phyloP scores from a whole-genome alignment of 148 eudicot species.

The Vaccinium corymbosum region DNA sequence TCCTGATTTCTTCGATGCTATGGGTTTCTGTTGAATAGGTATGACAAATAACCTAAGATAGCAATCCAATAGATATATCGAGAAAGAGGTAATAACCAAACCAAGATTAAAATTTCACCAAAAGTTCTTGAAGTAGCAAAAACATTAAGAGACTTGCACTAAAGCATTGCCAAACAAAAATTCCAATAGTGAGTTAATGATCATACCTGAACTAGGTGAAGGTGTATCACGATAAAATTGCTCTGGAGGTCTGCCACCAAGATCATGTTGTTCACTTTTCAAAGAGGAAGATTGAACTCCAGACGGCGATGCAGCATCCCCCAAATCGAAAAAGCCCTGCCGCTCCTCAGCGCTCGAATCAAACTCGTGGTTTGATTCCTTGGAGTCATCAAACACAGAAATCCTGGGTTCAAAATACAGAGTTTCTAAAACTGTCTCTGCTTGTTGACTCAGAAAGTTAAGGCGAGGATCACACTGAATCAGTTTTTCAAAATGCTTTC shows the following conservation, averaged over 20 bases:
- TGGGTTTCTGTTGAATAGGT: slow-evolving; percentile 22
- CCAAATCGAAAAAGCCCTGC: slow-evolving; percentile 36
- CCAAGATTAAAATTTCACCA: background rate
- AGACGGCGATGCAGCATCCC: slow-evolving; percentile 48
- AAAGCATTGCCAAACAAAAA: background rate
- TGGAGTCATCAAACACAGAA: slow-evolving; percentile 57
- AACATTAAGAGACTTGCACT: background rate
- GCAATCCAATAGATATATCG: background rate
- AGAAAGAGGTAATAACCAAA: background rate
- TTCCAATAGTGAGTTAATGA: background rate
- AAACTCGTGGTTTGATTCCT: slow-evolving; percentile 34
- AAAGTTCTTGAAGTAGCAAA: background rate
- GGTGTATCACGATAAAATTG: slow-evolving; percentile 40
- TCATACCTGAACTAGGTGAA: slow-evolving; percentile 61
- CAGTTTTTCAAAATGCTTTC: slow-evolving; percentile 95
- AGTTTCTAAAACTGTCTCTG: slow-evolving; percentile 56
- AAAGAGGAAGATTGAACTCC: slow-evolving; percentile 50
- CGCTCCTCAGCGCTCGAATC: slow-evolving; percentile 45
- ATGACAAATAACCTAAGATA: background rate
- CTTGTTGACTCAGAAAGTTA: slow-evolving; percentile 73
- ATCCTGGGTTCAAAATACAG: slow-evolving; percentile 69
- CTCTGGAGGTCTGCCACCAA: slow-evolving; percentile 35
- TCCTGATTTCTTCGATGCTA: slow-evolving; percentile 35
- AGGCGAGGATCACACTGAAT: slow-evolving; percentile 95
- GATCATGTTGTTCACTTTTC: slow-evolving; percentile 42